Evolutionary conservation across 2,329 filamentous ascomycete species (phyloP), one percentile per base, ranked within the genome.

Genomic region (Fusarium cicatricum): DNA sequence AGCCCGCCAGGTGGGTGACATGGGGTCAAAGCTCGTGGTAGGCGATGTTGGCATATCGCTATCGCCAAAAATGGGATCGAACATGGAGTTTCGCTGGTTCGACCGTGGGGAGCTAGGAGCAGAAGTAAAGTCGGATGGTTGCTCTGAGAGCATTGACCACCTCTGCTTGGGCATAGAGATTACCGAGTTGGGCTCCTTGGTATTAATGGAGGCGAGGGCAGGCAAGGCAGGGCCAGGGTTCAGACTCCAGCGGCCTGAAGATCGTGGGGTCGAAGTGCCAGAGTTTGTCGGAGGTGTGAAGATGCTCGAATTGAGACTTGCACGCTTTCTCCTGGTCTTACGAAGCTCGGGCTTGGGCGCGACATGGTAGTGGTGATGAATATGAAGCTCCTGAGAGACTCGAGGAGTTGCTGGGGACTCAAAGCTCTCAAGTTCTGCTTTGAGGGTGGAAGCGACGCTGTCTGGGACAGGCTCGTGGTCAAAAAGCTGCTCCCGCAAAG

Each of bases 341-440:
- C 84, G 84, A 14, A 73, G 70, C 53, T 90, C 87, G 16, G 83
- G 79, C 71, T 86, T 88, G 47, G 82, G 77, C 1, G 86, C 78
- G 11, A 88, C 84, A 64, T 97, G 92, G 70, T 97, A 97, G 71
- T 98, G 94, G 68, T 98, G 93, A 70, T 98, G 94, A 39, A 98
- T 90, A 68, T 97, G 94, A 12, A 97, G 78, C 68, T 95, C 91
- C 67, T 91, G 89, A 0, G 89, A 88, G 9, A 70, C 46, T 11
- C 66, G 64, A 7, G 66, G 62, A 6, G 60, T 63, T 3, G 68
- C 68, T 11, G 62, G 41, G 9, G 56, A 51, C 34, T 81, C 76
- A 43, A 79, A 78, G 16, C 79, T 75, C 33, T 83, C 85, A 19
- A 96, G 81, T 72, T 97, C 93, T 36, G 90, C 85, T 54, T 87